Evolutionary conservation across 2,329 filamentous ascomycete species (phyloP), one percentile per base, ranked within the genome.

Genomic region (Biscogniauxia mediterranea): DNA sequence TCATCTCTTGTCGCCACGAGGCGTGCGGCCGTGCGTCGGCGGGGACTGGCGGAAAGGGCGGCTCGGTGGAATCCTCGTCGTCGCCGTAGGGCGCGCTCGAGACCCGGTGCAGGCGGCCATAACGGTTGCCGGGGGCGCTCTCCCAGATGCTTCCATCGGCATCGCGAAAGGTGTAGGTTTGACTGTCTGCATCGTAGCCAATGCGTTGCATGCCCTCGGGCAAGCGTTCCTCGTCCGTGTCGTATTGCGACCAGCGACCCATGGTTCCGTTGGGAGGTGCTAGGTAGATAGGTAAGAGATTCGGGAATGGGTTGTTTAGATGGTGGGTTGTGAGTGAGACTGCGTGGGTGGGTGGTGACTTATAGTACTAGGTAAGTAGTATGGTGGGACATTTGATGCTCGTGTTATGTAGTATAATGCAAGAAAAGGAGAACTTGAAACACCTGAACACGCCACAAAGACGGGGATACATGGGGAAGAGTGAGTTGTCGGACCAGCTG

Each of bases 1-100:
- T 79, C 74, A 83, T 75, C 61, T 83, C 80, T 38, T 79, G 77
- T 28, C 84, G 78, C 79, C 83, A 82, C 5, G 83, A 81, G 32
- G 74, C 73, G 49, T 70, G 19, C 15, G 42, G 63, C 32, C 42
- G 57, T 26, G 54, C 23, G 5, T 23, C 19, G n/a, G 21, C 61
- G n/a, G 60, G 54, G 26, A 46, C 23, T 23, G 53, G 53, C 28
- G 66, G 66, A 52, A 69, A 56, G 15, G 66, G 68, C 28, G 66
- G 68, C 28, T 67, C 66, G 8, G 65, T 60, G 32, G 65, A 59
- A 54, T 68, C 62, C 11, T 67, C 61, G 49, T 55, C 55, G 32
- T 65, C 66, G 59, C 55, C 64, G 59, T 66, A 69, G 17, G 63
- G 56, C 8, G 67, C 60, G 3, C 63, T 58, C 23, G 64, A 61